phyloP scores from a whole-genome alignment of 805 yeast species.

The Debaryomyces prosopidis region DNA sequence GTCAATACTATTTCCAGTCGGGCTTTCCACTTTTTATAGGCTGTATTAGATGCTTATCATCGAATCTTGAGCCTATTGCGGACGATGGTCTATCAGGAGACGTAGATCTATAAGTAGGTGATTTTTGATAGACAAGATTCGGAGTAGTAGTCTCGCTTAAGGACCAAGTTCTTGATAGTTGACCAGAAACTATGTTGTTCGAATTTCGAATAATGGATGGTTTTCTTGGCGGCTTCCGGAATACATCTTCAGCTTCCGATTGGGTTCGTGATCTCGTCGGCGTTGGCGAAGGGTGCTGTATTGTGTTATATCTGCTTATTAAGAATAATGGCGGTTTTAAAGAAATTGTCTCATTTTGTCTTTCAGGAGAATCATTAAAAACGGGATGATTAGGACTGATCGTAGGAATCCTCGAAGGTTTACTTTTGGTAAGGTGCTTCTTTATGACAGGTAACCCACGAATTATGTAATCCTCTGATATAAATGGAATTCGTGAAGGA shows the following conservation, averaged over 20 bases:
- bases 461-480: constrained; percentile 18
- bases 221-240: constrained; percentile 6
- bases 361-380: constrained; percentile 25
- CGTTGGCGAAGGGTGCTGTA: constrained; percentile 4
- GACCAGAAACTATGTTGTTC: neutral
- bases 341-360: neutral
- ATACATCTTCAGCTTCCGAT: constrained; percentile 4
- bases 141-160: constrained; percentile 16
- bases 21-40: constrained; percentile 15
- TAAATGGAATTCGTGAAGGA: constrained; percentile 26
- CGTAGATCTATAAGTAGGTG: constrained; percentile 18
- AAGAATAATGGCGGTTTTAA: constrained; percentile 10
- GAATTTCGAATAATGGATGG: constrained; percentile 1
- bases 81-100: constrained; percentile 38
- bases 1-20: constrained; percentile 16
- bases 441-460: constrained; percentile 24
- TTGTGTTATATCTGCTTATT: neutral
- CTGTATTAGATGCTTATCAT: constrained; percentile 30
- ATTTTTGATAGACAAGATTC: constrained; percentile 12
- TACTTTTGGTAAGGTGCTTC: constrained; percentile 3
- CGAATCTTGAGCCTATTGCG: constrained; percentile 35
- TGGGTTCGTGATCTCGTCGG: neutral
- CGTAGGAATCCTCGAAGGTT: constrained; percentile 25
- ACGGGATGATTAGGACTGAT: constrained; percentile 32
- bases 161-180: constrained; percentile 6